Evolutionary conservation across 208 protist genomes (phyloP).

Genomic region (Trypanosoma conorhini): DNA sequence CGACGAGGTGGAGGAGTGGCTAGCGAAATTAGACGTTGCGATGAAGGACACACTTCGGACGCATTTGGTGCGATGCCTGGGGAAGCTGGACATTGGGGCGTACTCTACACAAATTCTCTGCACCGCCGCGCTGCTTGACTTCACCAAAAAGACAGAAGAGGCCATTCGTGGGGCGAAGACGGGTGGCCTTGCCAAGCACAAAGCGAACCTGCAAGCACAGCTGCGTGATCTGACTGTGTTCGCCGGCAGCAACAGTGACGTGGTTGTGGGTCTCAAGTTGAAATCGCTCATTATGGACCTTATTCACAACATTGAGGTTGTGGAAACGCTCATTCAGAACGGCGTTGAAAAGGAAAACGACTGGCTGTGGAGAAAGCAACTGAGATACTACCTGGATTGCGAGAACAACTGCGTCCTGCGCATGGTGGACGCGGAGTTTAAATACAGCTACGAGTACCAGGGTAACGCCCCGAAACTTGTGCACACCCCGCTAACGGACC

Average conservation of each 20-base stretch:
- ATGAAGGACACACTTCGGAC: constrained; percentile 94
- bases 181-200: constrained; percentile 76
- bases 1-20: constrained; percentile 96
- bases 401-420: constrained; percentile 74
- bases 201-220: constrained; percentile 71
- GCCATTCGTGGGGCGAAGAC: constrained; percentile 78
- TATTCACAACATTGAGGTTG: constrained; percentile 98
- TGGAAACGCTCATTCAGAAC: constrained; percentile 84
- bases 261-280: constrained; percentile 94
- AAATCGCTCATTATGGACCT: constrained; percentile 98
- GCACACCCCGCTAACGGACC: constrained; percentile 98
- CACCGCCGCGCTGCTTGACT: constrained; percentile 93
- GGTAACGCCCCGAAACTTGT: constrained; percentile 98
- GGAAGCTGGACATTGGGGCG: constrained; percentile 81
- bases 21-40: constrained; percentile 88
- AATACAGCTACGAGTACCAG: constrained; percentile 99
- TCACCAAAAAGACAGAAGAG: constrained; percentile 90
- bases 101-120: constrained; percentile 96
- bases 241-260: constrained; percentile 80
- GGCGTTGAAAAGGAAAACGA: constrained; percentile 79
- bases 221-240: constrained; percentile 84
- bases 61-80: constrained; percentile 84
- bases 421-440: constrained; percentile 96
- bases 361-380: constrained; percentile 98
- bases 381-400: constrained; percentile 94